Base-by-base conservation (phyloP, 2,329 filamentous ascomycete genomes). In the Davidsoniella virescens region DNA sequence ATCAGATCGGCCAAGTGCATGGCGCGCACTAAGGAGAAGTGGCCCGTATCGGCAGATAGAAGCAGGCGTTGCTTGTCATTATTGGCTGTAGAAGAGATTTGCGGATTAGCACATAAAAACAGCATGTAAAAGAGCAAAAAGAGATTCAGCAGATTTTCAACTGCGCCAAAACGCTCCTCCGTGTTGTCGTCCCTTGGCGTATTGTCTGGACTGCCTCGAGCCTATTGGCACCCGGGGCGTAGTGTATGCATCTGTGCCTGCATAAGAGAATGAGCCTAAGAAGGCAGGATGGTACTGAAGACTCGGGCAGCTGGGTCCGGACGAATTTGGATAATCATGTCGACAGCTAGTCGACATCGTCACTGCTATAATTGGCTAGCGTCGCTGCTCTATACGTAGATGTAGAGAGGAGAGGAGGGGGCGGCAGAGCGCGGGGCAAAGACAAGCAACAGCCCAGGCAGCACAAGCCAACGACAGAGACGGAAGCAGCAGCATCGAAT, bases 1-100 rank as follows among this genome's bases (percentile, higher is more conserved):
- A 94, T 86, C 59, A 87, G 70, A 66, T 94, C 78, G 56, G 88
- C 80, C 61, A 93, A 72, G 64, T 94, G 80, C 63, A 92, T 74
- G 50, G 78, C 78, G 53, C 72, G 71, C 43, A 82, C 67, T 55
- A 82, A 70, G 40, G 76, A 79, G 65, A 88, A 88, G 68, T 88
- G 84, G 38, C 82, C 81, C 6, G 74, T 74, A 55, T 86, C 75
- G 55, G 76, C 70, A 50, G 77, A 78, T 41, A 88, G 73, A 42
- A 88, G 74, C 56, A 75, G 73, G 62, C 81, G 84, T 66, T 88
- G 84, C 70, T 87, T 88, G 65, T 87, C 80, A 53, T 53, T 53
- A 57, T 76, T 68, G 46, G 71, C 79, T 84, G 42, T 17, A 39
- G 3, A 33, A 33, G 7, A 12, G 29, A 12, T 4, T 12, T 12